Base-by-base conservation (phyloP, 2,329 filamentous ascomycete genomes). In the Emericellopsis cladophorae region DNA sequence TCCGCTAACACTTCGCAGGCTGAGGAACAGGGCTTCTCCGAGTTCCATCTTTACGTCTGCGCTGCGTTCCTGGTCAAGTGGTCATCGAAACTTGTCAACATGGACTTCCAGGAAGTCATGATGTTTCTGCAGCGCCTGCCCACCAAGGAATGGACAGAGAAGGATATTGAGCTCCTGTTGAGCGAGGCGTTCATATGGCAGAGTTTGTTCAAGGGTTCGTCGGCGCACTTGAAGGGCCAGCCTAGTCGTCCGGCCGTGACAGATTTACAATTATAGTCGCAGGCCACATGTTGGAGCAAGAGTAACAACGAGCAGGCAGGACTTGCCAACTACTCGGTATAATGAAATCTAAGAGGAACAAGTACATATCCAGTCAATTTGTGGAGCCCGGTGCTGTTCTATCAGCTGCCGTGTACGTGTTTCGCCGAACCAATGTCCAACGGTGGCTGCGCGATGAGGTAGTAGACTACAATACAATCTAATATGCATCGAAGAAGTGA, bases 141-240 rank as follows among this genome's bases (percentile, higher is more conserved):
- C 4, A 98, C 93, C 7, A 82, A 84, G 51, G 76, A 82, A 41
- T 98, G 92, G 92, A 95, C 87, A 1, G 92, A 95, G 58, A 96
- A 96, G 66, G 92, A 98, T 55, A 94, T 98, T 52, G 92, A 96
- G 60, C 72, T 98, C 44, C 68, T 98, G 41, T 70, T 98, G 35
- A 95, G 88, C 56, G 92, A 98, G 65, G 92, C 92, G 4, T 98
- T 92, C 54, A 95, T 98, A 48, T 98, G 92, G 93, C 89, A 98
- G 66, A 95, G 86, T 56, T 68, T 98, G 36, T 98, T 95, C 65
- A 88, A 93, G 54, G 90, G 90, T 39, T 95, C 88, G 9, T 82
- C 87, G 41, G 93, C 92, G 31, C 92, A 98, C 66, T 67, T 98
- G 45, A 74, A 78, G 48, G 74, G 75, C 11, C 68, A 62, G 40